phyloP scores from a whole-genome alignment of 805 yeast genomes.

The Yamadazyma tumulicola region DNA sequence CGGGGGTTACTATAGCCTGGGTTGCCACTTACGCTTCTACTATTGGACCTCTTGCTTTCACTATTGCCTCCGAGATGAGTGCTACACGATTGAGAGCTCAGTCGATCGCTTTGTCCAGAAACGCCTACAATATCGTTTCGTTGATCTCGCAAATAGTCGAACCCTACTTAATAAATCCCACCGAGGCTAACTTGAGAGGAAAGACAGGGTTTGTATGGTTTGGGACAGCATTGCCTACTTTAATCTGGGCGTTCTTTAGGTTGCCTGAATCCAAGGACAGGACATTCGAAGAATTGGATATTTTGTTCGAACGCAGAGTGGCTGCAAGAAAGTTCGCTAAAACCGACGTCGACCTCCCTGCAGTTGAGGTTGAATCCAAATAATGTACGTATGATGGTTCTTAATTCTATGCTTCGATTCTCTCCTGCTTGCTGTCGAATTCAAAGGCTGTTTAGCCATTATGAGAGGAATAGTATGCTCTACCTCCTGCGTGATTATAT shows the following conservation, averaged over 20 bases:
- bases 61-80: conserved; percentile 39
- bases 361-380: not conserved
- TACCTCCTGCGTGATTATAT: too few relatives aligned
- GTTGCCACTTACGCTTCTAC: conserved; percentile 31
- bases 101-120: conserved; percentile 33
- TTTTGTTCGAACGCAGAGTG: conserved; percentile 26
- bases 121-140: conserved; percentile 24
- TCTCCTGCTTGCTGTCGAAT: too few relatives aligned
- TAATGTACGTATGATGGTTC: not conserved
- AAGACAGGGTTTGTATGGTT: conserved; percentile 49
- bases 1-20: conserved; percentile 20
- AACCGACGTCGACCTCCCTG: conserved; percentile 18
- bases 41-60: conserved; percentile 42
- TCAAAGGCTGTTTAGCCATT: too few relatives aligned
- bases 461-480: too few relatives aligned
- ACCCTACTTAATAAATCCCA: conserved; percentile 51
- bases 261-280: conserved; percentile 39
- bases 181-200: conserved; percentile 45
- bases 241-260: conserved; percentile 19
- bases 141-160: conserved; percentile 33
- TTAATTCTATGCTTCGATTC: too few relatives aligned
- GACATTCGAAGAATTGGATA: conserved; percentile 34
- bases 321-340: conserved; percentile 19
- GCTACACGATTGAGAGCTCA: conserved; percentile 38
- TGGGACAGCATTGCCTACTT: conserved; percentile 23